Evolutionary conservation across 2,329 filamentous ascomycete genomes (phyloP).

Genomic region (Rutstroemia sydowiana): DNA sequence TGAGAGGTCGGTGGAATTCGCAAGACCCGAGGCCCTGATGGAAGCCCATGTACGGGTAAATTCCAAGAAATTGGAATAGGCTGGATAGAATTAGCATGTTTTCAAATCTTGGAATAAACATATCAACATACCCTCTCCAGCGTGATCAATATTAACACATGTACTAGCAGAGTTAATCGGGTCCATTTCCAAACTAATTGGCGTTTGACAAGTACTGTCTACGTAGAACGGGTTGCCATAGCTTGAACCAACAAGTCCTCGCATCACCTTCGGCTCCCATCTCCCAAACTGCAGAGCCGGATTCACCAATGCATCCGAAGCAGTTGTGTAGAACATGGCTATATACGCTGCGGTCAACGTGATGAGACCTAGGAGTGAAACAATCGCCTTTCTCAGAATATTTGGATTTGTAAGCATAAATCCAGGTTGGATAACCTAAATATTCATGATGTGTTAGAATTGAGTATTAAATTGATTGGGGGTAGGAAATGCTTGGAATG

Average conservation of each 20-base stretch:
- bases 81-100: conserved; percentile 18
- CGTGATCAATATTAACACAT: conserved; percentile 63
- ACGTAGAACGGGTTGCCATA: conserved; percentile 60
- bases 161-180: conserved; percentile 38
- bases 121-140: conserved; percentile 45
- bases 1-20: conserved; percentile 34
- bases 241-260: conserved; percentile 49
- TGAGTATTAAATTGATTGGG: no score
- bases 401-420: conserved; percentile 64
- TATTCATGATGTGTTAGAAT: not conserved
- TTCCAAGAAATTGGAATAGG: conserved; percentile 61
- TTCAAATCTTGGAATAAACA: not conserved
- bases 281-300: conserved; percentile 59
- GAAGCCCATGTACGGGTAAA: conserved; percentile 51
- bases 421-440: conserved; percentile 62
- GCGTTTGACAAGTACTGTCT: conserved; percentile 49
- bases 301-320: conserved; percentile 66
- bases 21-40: conserved; percentile 36
- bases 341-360: conserved; percentile 58
- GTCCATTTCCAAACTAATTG: conserved; percentile 42
- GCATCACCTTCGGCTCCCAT: conserved; percentile 42
- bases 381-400: conserved; percentile 54
- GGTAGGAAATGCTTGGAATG: no score
- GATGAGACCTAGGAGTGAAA: conserved; percentile 56
- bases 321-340: conserved; percentile 68